Evolutionary conservation across 2,329 filamentous ascomycete genomes (phyloP), one percentile per base, ranked within the genome.

Genomic region (Ceratocystis colombiana): DNA sequence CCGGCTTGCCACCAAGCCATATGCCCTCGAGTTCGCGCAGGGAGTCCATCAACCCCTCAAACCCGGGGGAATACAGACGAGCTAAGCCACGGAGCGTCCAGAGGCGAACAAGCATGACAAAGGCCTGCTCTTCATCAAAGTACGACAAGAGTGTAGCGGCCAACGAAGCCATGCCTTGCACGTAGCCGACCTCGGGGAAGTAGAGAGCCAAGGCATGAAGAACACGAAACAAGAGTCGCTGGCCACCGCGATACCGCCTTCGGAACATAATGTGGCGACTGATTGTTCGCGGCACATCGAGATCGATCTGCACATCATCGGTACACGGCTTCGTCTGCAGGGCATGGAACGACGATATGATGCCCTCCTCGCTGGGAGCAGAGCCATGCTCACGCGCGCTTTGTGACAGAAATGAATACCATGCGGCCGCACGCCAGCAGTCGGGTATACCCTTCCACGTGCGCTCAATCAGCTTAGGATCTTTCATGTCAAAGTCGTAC

Each of bases 391-490:
- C 83, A 72, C 83, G 86, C 44, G 91, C 90, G 69, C 89, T 93
- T 7, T 88, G 79, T 5, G 85, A 82, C 33, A 99, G 82, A 73
- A 99, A 99, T 3, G 91, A 90, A 77, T 93, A 93, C 94, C 94
- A 99, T 1, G 93, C 94, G 1, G 90, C 88, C 41, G 88, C 84
- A 64, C 94, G 88, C 94, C 94, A 99, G 69, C 90, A 86, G 75
- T 99, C 94, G 0, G 94, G 94, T 69, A 99, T 96, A 37, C 94
- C 94, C 74, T 99, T 99, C 94, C 94, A 99, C 1, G 91, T 95
- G 66, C 94, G 84, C 70, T 92, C 88, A 67, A 96, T 86, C 55
- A 99, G 79, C 74, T 96, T 92, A n/a, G 88, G 81, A 73, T 88
- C 89, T 69, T 82, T 85, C 46, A 84, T 82, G 75, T 96, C 91